These are phyloP conservation scores for Crepidotus variabilis DNA, from an alignment of 768 basidiomycete species.

Conservation along the genomic window DNA sequence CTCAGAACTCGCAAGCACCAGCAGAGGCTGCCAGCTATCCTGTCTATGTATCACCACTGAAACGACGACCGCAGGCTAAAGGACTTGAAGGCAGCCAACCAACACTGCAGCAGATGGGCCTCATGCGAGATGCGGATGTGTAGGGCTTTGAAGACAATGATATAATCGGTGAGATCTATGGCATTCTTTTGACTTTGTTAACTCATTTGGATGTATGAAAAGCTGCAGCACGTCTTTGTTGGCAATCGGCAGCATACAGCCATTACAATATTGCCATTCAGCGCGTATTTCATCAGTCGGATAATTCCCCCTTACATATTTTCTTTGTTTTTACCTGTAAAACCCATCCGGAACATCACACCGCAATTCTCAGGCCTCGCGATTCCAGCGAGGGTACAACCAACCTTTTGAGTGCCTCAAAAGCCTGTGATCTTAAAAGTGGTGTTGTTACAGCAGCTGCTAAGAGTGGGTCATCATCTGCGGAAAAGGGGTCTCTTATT, in stretches of 20 bases:
- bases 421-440: slow-evolving; percentile 9
- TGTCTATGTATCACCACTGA: neutral
- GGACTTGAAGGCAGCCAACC: neutral
- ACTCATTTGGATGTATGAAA: neutral
- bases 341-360: slow-evolving; percentile 4
- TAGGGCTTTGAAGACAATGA: neutral
- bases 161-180: neutral
- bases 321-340: slow-evolving; percentile 18
- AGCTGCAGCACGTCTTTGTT: slow-evolving; percentile 7
- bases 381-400: slow-evolving; percentile 19
- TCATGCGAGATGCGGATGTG: neutral
- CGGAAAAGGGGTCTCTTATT: slow-evolving; percentile 10
- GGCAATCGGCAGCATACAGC: slow-evolving; percentile 13
- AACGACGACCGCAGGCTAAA: no score
- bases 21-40: neutral
- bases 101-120: neutral
- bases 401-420: slow-evolving; percentile 17
- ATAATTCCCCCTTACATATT: slow-evolving; percentile 1
- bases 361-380: slow-evolving; percentile 3
- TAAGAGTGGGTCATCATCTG: neutral
- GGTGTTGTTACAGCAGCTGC: slow-evolving; percentile 3
- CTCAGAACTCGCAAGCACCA: neutral
- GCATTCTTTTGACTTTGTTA: neutral
- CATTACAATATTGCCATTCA: slow-evolving; percentile 18
- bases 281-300: neutral